A percentile compares a stretch with the other conserved stretches of the same genome.
Conservation (phyloP, 1,284 basidiomycete genomes). For the Meripilus lineatus region DNA sequence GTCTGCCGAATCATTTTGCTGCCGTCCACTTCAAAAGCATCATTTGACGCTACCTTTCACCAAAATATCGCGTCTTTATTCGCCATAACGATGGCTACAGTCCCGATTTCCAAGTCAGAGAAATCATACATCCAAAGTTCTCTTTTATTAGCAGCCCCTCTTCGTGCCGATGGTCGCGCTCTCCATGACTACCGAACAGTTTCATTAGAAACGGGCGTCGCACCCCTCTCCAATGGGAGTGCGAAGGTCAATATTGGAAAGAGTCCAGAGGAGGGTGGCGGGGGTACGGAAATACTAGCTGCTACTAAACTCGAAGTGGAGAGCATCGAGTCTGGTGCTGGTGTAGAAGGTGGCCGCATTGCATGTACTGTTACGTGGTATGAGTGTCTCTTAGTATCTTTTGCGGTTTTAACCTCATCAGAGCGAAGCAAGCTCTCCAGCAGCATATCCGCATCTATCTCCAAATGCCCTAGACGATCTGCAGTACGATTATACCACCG, state of each 20-base stretch:
- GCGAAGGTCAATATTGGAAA: constrained; percentile 65
- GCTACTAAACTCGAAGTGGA: constrained; percentile 75
- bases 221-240: constrained; percentile 75
- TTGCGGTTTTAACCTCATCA: constrained; percentile 20
- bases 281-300: constrained; percentile 64
- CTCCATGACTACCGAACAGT: constrained; percentile 60
- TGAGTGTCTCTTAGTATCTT: constrained; percentile 24
- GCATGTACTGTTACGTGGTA: constrained; percentile 72
- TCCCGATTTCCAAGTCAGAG: constrained; percentile 67
- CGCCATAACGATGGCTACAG: too few species aligned
- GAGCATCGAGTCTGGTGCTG: constrained; percentile 39
- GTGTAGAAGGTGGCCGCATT: constrained; percentile 53
- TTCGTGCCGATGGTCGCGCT: constrained; percentile 64
- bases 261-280: constrained; percentile 48
- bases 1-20: too few species aligned
- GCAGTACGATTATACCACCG: constrained; percentile 59
- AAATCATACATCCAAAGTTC: constrained; percentile 67
- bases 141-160: constrained; percentile 47
- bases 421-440: constrained; percentile 59
- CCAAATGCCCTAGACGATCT: constrained; percentile 63
- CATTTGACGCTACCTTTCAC: too few species aligned
- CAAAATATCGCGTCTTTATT: too few species aligned
- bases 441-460: constrained; percentile 68
- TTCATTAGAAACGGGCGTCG: constrained; percentile 69
- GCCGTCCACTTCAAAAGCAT: too few species aligned